phyloP scores from a whole-genome alignment of 768 basidiomycete genomes.

The Melanogaster broomeanus region DNA sequence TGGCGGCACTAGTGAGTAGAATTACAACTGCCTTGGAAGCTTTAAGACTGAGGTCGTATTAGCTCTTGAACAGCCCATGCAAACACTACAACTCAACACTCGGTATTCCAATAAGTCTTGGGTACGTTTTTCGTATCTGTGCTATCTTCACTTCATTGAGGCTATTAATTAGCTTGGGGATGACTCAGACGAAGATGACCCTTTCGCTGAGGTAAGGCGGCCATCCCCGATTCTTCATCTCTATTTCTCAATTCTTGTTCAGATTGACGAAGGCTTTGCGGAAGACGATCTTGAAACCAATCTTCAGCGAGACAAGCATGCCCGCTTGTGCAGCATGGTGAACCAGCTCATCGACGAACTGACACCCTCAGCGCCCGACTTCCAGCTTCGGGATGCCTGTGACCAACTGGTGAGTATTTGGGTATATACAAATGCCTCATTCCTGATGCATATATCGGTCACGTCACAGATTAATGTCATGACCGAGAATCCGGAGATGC shows the following conservation, averaged over 20 bases:
- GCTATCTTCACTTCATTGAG: background rate
- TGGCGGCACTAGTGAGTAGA: conserved; percentile 61
- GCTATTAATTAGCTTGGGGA: conserved; percentile 60
- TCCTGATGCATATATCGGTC: conserved; percentile 1
- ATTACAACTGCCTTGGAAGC: conserved; percentile 1
- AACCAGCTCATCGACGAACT: conserved; percentile 87
- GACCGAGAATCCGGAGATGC: conserved; percentile 81
- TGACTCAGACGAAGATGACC: conserved; percentile 90
- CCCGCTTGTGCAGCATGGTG: conserved; percentile 78
- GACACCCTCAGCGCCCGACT: conserved; percentile 77
- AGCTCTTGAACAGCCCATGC: conserved; percentile 58
- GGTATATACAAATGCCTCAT: background rate
- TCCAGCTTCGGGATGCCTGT: conserved; percentile 80
- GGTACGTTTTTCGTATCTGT: conserved; percentile 44
- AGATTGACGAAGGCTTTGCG: conserved; percentile 93
- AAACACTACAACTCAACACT: conserved; percentile 84
- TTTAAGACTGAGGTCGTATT: conserved; percentile 29
- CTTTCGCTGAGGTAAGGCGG: conserved; percentile 83
- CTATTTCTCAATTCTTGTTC: conserved; percentile 6
- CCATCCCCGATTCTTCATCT: background rate
- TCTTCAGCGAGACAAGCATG: conserved; percentile 90
- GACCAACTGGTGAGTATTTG: conserved; percentile 72
- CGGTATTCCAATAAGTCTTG: conserved; percentile 88
- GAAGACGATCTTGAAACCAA: conserved; percentile 93
- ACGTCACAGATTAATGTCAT: conserved; percentile 70